A percentile compares a stretch with the other conserved stretches of the same genome.
phyloP scores from a whole-genome alignment of 768 basidiomycete species.

The Hericium rajendrae region DNA sequence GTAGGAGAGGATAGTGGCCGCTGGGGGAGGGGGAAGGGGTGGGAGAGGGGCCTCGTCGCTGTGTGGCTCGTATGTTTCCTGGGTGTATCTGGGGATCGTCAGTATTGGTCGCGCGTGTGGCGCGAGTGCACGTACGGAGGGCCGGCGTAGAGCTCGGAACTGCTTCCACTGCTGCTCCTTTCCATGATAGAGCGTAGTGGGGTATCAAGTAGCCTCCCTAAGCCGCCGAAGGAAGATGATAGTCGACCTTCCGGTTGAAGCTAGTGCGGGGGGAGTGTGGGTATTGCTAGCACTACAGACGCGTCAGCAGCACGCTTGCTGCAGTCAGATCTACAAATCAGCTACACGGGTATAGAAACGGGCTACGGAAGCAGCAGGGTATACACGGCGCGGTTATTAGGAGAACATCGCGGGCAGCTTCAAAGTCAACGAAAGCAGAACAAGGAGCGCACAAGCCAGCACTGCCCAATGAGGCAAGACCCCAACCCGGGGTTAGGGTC shows the following conservation, averaged over 20 bases:
- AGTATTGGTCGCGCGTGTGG: background rate
- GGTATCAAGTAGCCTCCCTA: too few relatives aligned
- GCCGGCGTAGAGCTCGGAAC: background rate
- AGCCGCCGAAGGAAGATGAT: too few relatives aligned
- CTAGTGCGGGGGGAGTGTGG: too few relatives aligned
- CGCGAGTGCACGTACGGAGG: background rate
- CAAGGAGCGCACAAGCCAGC: background rate
- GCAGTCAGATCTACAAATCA: background rate
- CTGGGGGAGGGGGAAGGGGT: background rate
- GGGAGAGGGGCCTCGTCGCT: background rate
- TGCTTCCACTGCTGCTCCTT: background rate
- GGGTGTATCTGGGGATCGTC: background rate
- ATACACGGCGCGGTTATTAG: background rate
- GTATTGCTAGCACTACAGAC: background rate
- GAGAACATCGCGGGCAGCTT: background rate
- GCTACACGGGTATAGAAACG: too few relatives aligned
- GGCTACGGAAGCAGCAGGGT: background rate
- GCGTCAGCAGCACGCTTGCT: background rate
- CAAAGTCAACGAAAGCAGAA: background rate
- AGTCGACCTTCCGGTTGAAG: too few relatives aligned
- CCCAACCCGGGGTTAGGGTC: constrained; percentile 9
- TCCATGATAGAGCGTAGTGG: too few relatives aligned
- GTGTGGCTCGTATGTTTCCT: constrained; percentile 1
- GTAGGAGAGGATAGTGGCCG: background rate
- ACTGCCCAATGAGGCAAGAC: background rate